Evolutionary conservation across 2,329 filamentous ascomycete species (phyloP), one percentile per base, ranked within the genome.

Genomic region (Trichophyton rubrum): DNA sequence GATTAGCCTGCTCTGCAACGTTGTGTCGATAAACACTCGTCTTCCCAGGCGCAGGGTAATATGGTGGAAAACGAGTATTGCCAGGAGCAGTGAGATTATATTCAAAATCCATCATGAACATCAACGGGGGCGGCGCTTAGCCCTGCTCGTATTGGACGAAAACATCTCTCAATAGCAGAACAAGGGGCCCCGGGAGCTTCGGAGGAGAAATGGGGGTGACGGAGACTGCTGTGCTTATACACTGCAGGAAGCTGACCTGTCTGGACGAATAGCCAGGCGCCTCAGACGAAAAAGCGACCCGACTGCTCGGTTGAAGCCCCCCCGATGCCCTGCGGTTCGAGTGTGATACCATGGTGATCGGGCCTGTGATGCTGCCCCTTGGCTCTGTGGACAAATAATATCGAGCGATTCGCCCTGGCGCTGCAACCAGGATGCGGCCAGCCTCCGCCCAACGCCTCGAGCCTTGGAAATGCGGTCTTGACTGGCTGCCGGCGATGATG

Each of bases 121-220:
- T 13, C 11, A 27, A 53, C 22, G 22, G 49, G 45, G 49, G 49
- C 49, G 27, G 49, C 49, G 49, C 49, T 53, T 53, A 53, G 49
- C 49, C 49, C 22, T 30, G 22, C 49, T 53, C 49, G 49, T 53
- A 53, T 53, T 53, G 49, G 49, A 53, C 49, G 49, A 53, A 53
- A 53, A 33, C 49, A 30, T 53, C 49, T 30, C 49, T 53, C 49
- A 53, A 53, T 53, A 53, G 49, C 22, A 47, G 49, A 53, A 30
- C 49, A 53, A 30, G 49, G 49, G 22, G 13, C 49, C 49, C 49
- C 49, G 17, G 49, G 49, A 53, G 49, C 22, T 17, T 30, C 49
- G 49, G 49, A 9, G 13, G 49, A 15, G 8, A 53, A 30, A 30
- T 20, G 49, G 22, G 49, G 22, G 49, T 53, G 49, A 53, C 11